Percentiles rank a stretch among this genome's conserved stretches.
These are phyloP conservation scores for Elsinoe fawcettii DNA, from an alignment of 2,329 filamentous ascomycete genomes.

Conservation along the genomic window DNA sequence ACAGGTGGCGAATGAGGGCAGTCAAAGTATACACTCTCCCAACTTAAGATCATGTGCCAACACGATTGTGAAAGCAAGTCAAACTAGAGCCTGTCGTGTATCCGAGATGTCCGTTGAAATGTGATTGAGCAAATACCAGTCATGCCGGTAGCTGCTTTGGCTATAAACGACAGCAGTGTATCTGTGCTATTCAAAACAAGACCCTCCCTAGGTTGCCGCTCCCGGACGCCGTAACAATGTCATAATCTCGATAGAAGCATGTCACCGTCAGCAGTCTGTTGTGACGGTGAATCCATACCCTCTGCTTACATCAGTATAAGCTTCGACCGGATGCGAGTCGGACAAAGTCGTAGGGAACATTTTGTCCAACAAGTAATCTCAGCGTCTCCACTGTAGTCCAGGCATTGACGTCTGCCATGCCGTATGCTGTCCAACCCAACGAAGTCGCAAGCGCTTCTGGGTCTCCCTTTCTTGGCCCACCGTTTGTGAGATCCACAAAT, in stretches of 20 bases:
- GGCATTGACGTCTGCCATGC: constrained; percentile 68
- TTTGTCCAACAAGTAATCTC: constrained; percentile 71
- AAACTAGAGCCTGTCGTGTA: neutral
- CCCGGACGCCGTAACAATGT: constrained; percentile 5
- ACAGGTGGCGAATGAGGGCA: neutral
- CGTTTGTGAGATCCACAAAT: constrained; percentile 70
- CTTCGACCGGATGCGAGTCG: constrained; percentile 58
- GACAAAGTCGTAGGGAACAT: constrained; percentile 82
- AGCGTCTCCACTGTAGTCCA: constrained; percentile 80
- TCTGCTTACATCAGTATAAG: constrained; percentile 31
- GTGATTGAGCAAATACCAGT: neutral
- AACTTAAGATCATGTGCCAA: too few relatives aligned
- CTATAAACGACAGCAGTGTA: constrained; percentile 5
- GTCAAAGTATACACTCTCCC: neutral
- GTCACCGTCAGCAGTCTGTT: neutral
- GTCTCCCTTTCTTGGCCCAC: constrained; percentile 55
- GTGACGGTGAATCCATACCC: neutral
- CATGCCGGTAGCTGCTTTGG: neutral
- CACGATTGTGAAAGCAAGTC: neutral
- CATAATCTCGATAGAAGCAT: neutral
- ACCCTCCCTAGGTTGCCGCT: neutral
- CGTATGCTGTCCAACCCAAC: constrained; percentile 72
- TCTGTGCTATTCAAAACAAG: neutral
- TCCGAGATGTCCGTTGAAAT: neutral
- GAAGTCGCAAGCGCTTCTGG: constrained; percentile 62